Evolutionary conservation across 2,329 filamentous ascomycete species (phyloP), one percentile per base, ranked within the genome.

Genomic region (Graphilbum fragrans): DNA sequence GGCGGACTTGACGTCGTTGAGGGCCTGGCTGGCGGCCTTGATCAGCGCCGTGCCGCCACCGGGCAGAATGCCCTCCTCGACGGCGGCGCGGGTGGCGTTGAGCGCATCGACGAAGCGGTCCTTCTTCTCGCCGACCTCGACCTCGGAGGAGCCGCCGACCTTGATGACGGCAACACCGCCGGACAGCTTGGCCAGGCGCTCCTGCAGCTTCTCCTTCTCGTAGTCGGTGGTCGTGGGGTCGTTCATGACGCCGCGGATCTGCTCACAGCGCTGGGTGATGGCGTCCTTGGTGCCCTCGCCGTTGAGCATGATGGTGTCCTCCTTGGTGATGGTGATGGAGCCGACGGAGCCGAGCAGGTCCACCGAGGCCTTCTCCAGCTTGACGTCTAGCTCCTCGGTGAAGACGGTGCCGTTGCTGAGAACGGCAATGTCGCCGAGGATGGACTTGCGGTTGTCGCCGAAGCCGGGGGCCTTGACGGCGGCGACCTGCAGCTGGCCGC

Each of bases 131-230:
- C 88, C 83, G 44, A 98, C 92, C 75, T 98, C 92, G 51, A 98
- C 90, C 70, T 98, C 92, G 49, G 90, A 96, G 50, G 88, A 77
- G 63, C 92, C 92, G 56, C 92, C 92, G 49, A 98, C 92, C 78
- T 94, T 95, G 77, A 98, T 96, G 67, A 98, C 92, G 55, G 92
- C 92, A 55, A 98, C 92, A 76, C 92, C 92, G 50, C 92, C 92
- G 52, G 92, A 96, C 53, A 98, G 85, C 81, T 98, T 98, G 55
- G 92, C 92, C 47, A 98, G 85, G 70, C 92, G 92, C 75, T 98
- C 92, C 72, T 96, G 92, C 51, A 98, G 86, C 80, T 98, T 98
- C 83, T 98, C 92, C 79, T 95, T 96, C 79, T 98, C 92, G 70
- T 98, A 98, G 60, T 98, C 92, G 38, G 88, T 95, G 50, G 92